Evolutionary conservation across 2,329 filamentous ascomycete genomes (phyloP).

Genomic region (Colletotrichum falcatum): DNA sequence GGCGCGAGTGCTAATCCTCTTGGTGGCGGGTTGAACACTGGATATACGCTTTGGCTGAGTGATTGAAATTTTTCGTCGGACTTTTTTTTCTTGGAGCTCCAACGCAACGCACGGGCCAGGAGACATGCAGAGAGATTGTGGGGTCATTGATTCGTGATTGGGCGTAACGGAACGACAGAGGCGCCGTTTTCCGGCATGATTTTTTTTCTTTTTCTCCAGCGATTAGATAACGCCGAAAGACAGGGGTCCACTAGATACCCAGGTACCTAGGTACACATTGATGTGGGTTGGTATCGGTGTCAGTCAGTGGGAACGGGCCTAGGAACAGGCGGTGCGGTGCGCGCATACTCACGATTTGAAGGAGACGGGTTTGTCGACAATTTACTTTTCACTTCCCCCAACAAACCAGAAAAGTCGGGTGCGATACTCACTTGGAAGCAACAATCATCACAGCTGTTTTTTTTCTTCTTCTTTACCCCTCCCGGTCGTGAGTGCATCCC

Average conservation of each 20-base stretch:
- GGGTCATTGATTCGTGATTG: constrained; percentile 34
- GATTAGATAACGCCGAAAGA: constrained; percentile 30
- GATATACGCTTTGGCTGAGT: constrained; percentile 17
- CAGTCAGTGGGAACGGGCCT: not conserved
- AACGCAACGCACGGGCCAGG: constrained; percentile 35
- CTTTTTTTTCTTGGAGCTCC: constrained; percentile 41
- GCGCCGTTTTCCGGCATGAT: constrained; percentile 22
- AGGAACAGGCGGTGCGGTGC: not conserved
- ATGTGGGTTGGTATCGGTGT: not conserved
- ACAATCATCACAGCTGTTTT: no score
- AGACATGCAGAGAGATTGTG: constrained; percentile 37
- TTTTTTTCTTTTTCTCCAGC: constrained; percentile 11
- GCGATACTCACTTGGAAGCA: not conserved
- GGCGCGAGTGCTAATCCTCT: constrained; percentile 26
- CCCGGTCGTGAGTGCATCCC: constrained; percentile 5
- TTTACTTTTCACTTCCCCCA: not conserved
- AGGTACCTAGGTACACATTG: no score
- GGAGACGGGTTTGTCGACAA: constrained; percentile 1
- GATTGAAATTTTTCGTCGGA: constrained; percentile 40
- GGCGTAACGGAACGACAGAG: constrained; percentile 12
- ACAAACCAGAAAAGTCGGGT: not conserved
- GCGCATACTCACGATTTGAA: not conserved
- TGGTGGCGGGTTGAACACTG: constrained; percentile 28
- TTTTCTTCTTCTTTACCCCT: not conserved
- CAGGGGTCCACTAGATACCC: not conserved